Conservation (phyloP, 257 asterid genomes). For the Scutellaria minor region DNA sequence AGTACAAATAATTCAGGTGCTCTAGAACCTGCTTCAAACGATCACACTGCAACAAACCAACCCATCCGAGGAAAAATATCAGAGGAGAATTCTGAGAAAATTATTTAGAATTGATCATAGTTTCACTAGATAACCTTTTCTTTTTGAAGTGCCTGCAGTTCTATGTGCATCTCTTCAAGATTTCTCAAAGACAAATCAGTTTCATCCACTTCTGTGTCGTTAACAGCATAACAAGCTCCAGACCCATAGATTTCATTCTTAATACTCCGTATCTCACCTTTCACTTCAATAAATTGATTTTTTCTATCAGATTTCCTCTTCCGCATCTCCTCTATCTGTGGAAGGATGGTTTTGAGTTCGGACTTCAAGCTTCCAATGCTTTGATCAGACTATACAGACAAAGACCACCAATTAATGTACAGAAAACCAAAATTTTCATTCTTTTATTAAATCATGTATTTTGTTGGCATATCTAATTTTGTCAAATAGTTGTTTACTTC, state of each 20-base stretch:
- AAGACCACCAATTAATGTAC: slow-evolving; percentile 11
- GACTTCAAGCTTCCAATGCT: slow-evolving; percentile 78
- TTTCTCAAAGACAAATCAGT: slow-evolving; percentile 78
- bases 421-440: not conserved
- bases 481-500: not conserved
- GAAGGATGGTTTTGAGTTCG: slow-evolving; percentile 76
- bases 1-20: slow-evolving; percentile 65
- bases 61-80: slow-evolving; percentile 21
- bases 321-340: slow-evolving; percentile 90
- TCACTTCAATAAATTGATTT: slow-evolving; percentile 68
- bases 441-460: not conserved
- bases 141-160: slow-evolving; percentile 75
- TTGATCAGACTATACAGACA: slow-evolving; percentile 68
- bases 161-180: slow-evolving; percentile 81
- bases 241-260: slow-evolving; percentile 65
- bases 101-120: slow-evolving; percentile 10
- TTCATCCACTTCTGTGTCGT: slow-evolving; percentile 59
- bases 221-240: slow-evolving; percentile 37
- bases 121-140: slow-evolving; percentile 71
- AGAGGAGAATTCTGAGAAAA: slow-evolving; percentile 19
- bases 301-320: slow-evolving; percentile 79
- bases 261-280: slow-evolving; percentile 68
- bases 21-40: slow-evolving; percentile 82
- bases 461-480: not conserved
- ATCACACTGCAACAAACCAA: slow-evolving; percentile 69